Evolutionary conservation across 495 filamentous ascomycete species (phyloP).

Genomic region (Glarea lozoyensis): DNA sequence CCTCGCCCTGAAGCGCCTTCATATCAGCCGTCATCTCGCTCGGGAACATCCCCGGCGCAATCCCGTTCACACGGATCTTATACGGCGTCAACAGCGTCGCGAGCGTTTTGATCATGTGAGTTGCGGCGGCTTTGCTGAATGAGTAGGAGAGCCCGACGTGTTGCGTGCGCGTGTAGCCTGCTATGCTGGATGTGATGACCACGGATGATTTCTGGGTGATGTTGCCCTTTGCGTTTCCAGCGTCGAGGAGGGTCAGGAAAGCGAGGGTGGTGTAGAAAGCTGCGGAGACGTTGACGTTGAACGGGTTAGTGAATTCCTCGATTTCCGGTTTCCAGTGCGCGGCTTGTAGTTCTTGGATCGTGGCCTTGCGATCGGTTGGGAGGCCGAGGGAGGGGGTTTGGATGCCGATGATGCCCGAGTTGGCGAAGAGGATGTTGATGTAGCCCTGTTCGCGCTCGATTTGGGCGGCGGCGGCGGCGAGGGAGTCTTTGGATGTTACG

Average conservation of each 20-base stretch:
- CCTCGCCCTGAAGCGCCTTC: constrained; percentile 33
- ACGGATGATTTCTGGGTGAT: constrained; percentile 48
- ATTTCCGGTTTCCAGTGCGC: constrained; percentile 39
- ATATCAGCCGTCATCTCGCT: not conserved
- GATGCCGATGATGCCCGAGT: constrained; percentile 52
- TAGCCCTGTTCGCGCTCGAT: constrained; percentile 43
- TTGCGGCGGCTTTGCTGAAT: constrained; percentile 51
- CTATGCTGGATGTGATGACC: constrained; percentile 52
- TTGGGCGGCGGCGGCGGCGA: constrained; percentile 38
- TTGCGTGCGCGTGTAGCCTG: constrained; percentile 43
- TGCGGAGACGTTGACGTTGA: constrained; percentile 49
- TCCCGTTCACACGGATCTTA: constrained; percentile 51
- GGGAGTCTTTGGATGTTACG: constrained; percentile 52
- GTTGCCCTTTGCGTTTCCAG: constrained; percentile 45
- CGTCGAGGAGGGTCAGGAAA: constrained; percentile 51
- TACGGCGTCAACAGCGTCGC: constrained; percentile 42
- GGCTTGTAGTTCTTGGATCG: constrained; percentile 40
- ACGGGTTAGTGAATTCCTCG: constrained; percentile 47
- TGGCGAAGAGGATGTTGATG: constrained; percentile 55
- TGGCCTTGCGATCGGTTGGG: constrained; percentile 16
- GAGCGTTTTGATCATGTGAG: constrained; percentile 53
- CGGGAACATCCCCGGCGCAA: constrained; percentile 52
- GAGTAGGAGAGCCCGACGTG: constrained; percentile 51
- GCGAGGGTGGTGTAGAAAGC: constrained; percentile 57
- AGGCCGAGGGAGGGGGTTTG: constrained; percentile 19